phyloP scores from a whole-genome alignment of 208 protist species.

The Dictyostelium gargantuum region DNA sequence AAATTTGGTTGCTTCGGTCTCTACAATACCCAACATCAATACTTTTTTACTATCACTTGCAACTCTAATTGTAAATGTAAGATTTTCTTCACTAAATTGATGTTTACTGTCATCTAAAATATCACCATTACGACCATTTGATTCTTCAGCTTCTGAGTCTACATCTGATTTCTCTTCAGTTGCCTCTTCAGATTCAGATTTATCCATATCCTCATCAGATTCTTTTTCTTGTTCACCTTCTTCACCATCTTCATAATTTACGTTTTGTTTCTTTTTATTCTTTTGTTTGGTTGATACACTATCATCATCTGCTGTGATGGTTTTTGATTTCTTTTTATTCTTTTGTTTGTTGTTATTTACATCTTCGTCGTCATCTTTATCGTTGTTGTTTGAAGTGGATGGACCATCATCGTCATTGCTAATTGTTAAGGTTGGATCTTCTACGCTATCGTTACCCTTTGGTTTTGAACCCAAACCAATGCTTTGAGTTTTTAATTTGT shows the following conservation, averaged over 20 bases:
- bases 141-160: neutral
- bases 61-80: slow-evolving; percentile 56
- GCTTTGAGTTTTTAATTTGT: neutral
- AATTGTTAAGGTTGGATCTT: neutral
- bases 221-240: slow-evolving; percentile 61
- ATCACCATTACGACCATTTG: neutral
- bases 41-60: slow-evolving; percentile 72
- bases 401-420: slow-evolving; percentile 7
- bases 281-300: slow-evolving; percentile 37
- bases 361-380: neutral
- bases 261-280: slow-evolving; percentile 61
- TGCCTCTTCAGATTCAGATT: neutral
- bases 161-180: neutral
- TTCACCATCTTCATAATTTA: slow-evolving; percentile 66
- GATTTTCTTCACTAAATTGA: neutral
- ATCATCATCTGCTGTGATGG: neutral
- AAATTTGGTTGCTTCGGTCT: slow-evolving; percentile 59
- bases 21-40: slow-evolving; percentile 71
- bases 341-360: neutral
- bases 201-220: slow-evolving; percentile 9
- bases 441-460: neutral
- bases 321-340: neutral
- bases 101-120: too few relatives aligned
- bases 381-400: neutral
- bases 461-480: neutral